Base-by-base conservation (phyloP, 148 eudicot species). In the Arbutus unedo region DNA sequence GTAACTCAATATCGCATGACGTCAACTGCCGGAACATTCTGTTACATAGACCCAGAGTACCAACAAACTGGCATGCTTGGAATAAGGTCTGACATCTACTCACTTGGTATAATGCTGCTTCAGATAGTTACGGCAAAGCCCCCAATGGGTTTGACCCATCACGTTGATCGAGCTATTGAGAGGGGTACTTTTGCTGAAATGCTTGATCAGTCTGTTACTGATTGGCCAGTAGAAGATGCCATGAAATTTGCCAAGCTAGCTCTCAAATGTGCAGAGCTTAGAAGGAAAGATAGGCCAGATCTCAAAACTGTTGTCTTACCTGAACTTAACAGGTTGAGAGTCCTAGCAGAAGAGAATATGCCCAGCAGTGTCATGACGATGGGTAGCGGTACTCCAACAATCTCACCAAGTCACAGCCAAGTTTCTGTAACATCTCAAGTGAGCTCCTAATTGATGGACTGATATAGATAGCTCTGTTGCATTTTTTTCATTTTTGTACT, bases 61-160 rank as follows among this genome's bases (percentile, higher is more conserved):
- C 90, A 88, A 59, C 90, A 88, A 81, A 88, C 90, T 15, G 90
- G 90, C 54, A 88, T 88, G 90, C 88, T 86, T 3, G 90, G 88
- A 11, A 86, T 76, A 83, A 88, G 85, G 43, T 88, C 88, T 16
- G 90, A 88, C 62, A 73, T 88, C 10, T 88, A 88, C 75, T 88
- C 88, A 16, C 75, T 88, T 10, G 90, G 90, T 1, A 83, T 88
- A 15, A 66, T 88, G 85, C 85, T 88, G 64, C 86, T 88, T 8
- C 90, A 88, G 67, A 66, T 88, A 43, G 25, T 88, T 53, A 88
- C 90, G 31, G 88, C 90, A 50, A 88, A 48, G 78, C 81, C 86
- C n/a, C 90, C 90, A 23, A 88, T 88, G 90, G 90, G 88, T 18
- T 38, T 88, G 81, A 83, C 90, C 9, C 86, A 85, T 76, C 88